Base-by-base conservation (phyloP, 257 asterid genomes). In the Jacaranda mimosifolia region DNA sequence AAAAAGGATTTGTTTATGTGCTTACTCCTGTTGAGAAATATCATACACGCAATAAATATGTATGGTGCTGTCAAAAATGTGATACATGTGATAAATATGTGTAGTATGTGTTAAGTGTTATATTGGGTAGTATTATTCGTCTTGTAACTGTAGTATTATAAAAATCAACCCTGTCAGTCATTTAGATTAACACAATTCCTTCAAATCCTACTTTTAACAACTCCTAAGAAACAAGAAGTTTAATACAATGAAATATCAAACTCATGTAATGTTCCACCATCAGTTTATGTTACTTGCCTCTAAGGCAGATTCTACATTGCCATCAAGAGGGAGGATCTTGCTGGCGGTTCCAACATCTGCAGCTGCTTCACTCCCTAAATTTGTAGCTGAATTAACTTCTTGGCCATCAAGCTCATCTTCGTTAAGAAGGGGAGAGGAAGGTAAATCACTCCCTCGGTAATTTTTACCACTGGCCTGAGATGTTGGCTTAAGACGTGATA, bases 381-480 rank as follows among this genome's bases (percentile, higher is more conserved):
- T 83, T 77, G 88, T 73, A 43, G 89, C 86, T 59, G 97, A 93
- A 80, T 86, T 85, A 72, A 88, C 93, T 86, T 91, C 96, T 80
- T 85, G 91, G 75, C 93, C 93, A 74, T 88, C 93, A 73, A 88
- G 80, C 74, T 88, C 96, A 63, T 93, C 98, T 79, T 86, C 94
- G 74, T 88, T 83, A 70, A 83, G 83, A 83, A 81, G 76, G 66
- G 94, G 90, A 32, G 94, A 85, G 77, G 92, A 77, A 76, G 93
- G 85, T 69, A 83, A 68, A 75, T 88, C 94, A 78, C 77, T 83
- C 81, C 88, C 90, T 74, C 62, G 82, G 77, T 75, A 70, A 79
- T 76, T 74, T 85, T 87, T 87, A 70, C 86, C 86, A 83, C 88
- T 82, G 80, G 86, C 86, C 81, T 86, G 93, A 46, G 92, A 86